Evolutionary conservation across 768 basidiomycete species (phyloP).

Genomic region (Collybia nuda): DNA sequence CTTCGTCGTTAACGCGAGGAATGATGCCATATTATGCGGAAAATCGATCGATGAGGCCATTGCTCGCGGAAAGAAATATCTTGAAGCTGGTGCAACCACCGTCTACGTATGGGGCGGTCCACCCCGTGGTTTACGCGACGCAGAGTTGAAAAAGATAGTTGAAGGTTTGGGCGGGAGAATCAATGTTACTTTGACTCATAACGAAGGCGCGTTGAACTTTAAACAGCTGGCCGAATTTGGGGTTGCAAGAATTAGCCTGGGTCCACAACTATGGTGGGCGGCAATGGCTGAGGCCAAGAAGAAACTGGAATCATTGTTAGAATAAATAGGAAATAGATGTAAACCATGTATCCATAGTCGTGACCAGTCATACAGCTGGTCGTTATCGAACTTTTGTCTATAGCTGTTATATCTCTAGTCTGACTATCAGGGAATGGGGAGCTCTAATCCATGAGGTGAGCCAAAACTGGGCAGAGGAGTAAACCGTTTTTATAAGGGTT

Average conservation of each 20-base stretch:
- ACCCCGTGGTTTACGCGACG: neutral
- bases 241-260: conserved; percentile 1
- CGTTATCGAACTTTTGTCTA: too few species aligned
- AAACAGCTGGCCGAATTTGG: conserved; percentile 1
- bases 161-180: neutral
- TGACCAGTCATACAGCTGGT: too few species aligned
- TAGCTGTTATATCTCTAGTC: too few species aligned
- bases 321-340: too few species aligned
- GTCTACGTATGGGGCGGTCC: conserved; percentile 3
- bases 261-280: neutral
- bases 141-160: neutral
- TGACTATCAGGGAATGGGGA: too few species aligned
- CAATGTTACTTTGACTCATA: neutral
- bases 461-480: too few species aligned
- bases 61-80: conserved; percentile 1
- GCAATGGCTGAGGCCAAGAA: conserved; percentile 1
- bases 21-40: neutral
- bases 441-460: too few species aligned
- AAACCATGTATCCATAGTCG: too few species aligned
- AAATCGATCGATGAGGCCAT: neutral
- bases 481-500: too few species aligned
- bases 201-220: conserved; percentile 1
- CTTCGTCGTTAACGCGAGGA: conserved; percentile 4
- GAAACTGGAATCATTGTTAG: neutral
- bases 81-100: conserved; percentile 4